Base-by-base conservation (phyloP, 1,139 yeast species). In the Pichia sp. region DNA sequence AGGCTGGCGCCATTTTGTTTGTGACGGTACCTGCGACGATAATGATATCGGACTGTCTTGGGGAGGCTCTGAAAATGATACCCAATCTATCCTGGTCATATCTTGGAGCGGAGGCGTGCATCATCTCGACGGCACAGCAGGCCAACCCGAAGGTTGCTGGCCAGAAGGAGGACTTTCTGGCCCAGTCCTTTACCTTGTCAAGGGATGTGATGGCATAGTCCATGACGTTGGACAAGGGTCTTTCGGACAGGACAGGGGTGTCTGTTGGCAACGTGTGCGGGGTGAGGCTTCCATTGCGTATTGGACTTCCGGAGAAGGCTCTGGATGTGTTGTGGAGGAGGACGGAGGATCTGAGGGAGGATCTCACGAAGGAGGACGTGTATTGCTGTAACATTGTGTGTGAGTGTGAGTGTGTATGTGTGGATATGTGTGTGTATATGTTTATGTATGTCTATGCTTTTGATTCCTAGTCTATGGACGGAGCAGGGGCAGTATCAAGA, bases 101-200 rank as follows among this genome's bases (percentile, higher is more conserved):
- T 71, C 96, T 79, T 60, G 96, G 95, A 57, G 95, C 84, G 33
- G 96, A 89, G 48, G 86, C 89, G 73, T 89, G 96, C 96, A 89
- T 89, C 96, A 89, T 89, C 74, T 89, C 96, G 49, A 89, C 95
- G 59, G 96, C 95, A 76, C 96, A 88, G 74, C 96, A 88, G 8
- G 96, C 96, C 67, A 88, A 77, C 46, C 96, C 96, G 72, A 89
- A 89, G 50, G 96, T 89, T 53, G 88, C 95, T 14, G 96, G 96
- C 96, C 96, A 89, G 72, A 89, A 88, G 4, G 95, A 86, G 36
- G 95, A 89, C 69, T 87, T 91, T 72, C 96, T 82, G 2, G 95
- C 95, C 96, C 96, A 89, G 75, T 86, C 87, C 63, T 92, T 93
- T 62, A 88, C 81, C 58, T 85, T 83, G 68, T 89, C 96, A 63